Evolutionary conservation across 2,329 filamentous ascomycete genomes (phyloP), one percentile per base, ranked within the genome.

Genomic region (Xylariales sp.): DNA sequence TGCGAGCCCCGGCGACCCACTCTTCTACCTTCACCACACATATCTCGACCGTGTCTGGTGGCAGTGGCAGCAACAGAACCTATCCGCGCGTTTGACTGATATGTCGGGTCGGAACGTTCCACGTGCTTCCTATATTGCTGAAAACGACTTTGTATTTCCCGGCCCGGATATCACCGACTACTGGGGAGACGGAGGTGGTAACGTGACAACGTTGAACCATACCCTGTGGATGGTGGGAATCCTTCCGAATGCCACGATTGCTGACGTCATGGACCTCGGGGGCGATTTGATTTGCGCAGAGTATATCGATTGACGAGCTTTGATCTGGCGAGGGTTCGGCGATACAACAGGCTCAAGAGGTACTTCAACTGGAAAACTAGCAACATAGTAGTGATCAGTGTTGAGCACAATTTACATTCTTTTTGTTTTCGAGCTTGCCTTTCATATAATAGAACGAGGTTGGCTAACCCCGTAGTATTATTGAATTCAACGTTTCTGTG

Each of bases 1-100:
- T 36, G 52, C 52, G 16, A 58, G 56, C 1, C 54, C 53, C 11
- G 51, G 56, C 14, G 58, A 61, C 37, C 52, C 52, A n/a, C 40
- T 55, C 18, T 55, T 55, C 46, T 55, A 47, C 25, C 48, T 55
- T 4, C 51, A 55, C 21, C 52, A 55, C 38, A 49, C 50, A 5
- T 54, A 50, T 29, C 44, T 55, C 5, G 52, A 55, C 31, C 51
- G 50, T 14, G 22, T 55, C 4, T 55, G 50, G 50, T 54, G 47
- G 47, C 46, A 51, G 9, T 55, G 52, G 52, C 52, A 55, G 22
- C 42, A 49, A 10, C 24, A 31, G 14, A 33, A 54, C 35, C 40
- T 53, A 2, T 18, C 45, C 9, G 43, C 40, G 9, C 50, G 52
- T 8, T 40, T 53, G 14, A 43, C 38, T 11, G 47, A 48, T 12